Evolutionary conservation across 495 filamentous ascomycete species (phyloP).

Genomic region (Hypoxylon trugodes): DNA sequence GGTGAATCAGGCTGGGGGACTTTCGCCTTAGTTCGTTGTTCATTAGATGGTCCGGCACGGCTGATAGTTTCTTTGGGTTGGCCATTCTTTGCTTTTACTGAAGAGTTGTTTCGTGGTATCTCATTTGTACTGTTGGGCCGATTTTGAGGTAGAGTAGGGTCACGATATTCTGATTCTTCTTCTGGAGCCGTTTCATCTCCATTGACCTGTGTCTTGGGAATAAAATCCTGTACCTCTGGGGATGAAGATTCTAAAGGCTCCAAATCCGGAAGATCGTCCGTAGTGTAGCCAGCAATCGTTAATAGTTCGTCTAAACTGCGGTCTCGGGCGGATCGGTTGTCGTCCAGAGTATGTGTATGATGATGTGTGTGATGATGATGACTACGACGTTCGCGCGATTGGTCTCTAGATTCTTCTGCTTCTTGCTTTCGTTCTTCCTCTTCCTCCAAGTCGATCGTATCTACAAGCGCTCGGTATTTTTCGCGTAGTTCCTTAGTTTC

Average conservation of each 20-base stretch:
- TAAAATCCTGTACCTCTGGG: background rate
- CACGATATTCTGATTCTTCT: constrained; percentile 46
- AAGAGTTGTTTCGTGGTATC: background rate
- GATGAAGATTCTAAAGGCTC: background rate
- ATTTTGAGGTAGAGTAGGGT: constrained; percentile 78
- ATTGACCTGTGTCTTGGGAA: background rate
- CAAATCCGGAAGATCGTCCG: constrained; percentile 39
- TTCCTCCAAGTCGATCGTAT: constrained; percentile 58
- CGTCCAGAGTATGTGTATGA: constrained; percentile 11
- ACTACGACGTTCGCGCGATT: constrained; percentile 25
- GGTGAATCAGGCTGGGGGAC: constrained; percentile 9
- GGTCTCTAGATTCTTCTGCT: constrained; percentile 17
- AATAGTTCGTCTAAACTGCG: constrained; percentile 60
- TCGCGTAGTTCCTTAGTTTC: constrained; percentile 69
- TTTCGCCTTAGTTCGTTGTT: constrained; percentile 7
- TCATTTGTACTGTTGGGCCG: constrained; percentile 58
- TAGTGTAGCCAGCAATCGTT: constrained; percentile 57
- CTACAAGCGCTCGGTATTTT: constrained; percentile 55
- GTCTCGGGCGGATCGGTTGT: constrained; percentile 38
- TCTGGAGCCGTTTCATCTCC: background rate
- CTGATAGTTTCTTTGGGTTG: background rate
- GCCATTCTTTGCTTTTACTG: constrained; percentile 13
- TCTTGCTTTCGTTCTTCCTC: no score
- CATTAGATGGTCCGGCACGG: background rate
- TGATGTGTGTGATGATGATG: constrained; percentile 1